A percentile compares a stretch with the other conserved stretches of the same genome.
These are phyloP conservation scores for Symbiodinium pilosum DNA, from an alignment of 73 alveolate species.

Conservation along the genomic window DNA sequence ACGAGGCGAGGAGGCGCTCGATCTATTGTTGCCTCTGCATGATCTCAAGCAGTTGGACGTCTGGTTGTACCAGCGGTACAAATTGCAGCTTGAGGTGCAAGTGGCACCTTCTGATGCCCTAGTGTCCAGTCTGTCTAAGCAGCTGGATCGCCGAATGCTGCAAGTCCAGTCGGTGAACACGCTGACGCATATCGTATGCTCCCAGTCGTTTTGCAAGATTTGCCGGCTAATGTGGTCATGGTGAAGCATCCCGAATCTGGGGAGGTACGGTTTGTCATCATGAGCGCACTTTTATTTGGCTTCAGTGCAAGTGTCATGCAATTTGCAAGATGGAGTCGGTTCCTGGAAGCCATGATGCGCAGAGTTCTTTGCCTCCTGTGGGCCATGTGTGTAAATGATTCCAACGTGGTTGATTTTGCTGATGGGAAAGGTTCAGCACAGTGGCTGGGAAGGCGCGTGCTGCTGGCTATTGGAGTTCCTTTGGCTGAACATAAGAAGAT, in stretches of 20 bases:
- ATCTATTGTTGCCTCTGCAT: too few relatives aligned
- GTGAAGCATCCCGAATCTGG: not conserved
- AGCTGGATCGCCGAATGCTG: not conserved
- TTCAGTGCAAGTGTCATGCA: not conserved
- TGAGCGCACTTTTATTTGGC: not conserved
- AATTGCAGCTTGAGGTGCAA: not conserved
- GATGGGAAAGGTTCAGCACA: not conserved
- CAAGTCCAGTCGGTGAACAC: not conserved
- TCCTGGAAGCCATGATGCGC: not conserved
- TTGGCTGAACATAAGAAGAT: not conserved
- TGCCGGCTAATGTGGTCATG: not conserved
- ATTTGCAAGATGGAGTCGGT: not conserved
- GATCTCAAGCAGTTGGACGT: not conserved
- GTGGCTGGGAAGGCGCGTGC: not conserved
- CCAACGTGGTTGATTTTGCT: not conserved
- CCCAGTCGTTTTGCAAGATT: not conserved
- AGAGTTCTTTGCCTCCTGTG: not conserved
- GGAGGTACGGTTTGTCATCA: not conserved
- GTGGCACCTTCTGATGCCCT: not conserved
- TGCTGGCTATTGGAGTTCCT: not conserved
- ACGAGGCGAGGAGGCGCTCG: not conserved
- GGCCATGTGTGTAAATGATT: not conserved
- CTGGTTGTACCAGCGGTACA: not conserved
- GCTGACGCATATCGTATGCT: not conserved
- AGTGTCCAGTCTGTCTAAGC: not conserved